Evolutionary conservation across 495 filamentous ascomycete species (phyloP).

Genomic region (Penicillium steckii): DNA sequence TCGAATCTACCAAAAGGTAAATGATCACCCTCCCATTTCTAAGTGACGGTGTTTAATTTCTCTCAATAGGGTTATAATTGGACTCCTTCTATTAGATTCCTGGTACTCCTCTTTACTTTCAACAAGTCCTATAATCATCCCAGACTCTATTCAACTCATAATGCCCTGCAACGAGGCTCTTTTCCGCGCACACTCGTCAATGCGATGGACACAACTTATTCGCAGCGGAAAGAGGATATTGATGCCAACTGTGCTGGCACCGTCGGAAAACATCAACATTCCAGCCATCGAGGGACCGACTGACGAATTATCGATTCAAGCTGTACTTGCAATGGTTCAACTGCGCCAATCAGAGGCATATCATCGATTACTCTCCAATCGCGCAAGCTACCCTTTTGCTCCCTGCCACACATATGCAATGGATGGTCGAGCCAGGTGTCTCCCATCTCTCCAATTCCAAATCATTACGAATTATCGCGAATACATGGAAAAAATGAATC

Average conservation of each 20-base stretch:
- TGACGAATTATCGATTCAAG: constrained; percentile 41
- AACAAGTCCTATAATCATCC: constrained; percentile 45
- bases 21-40: neutral
- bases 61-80: constrained; percentile 40
- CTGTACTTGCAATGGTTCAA: constrained; percentile 40
- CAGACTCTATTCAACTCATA: constrained; percentile 48
- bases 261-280: constrained; percentile 37
- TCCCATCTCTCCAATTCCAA: constrained; percentile 40
- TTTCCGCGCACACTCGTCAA: constrained; percentile 43
- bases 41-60: neutral
- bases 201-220: constrained; percentile 48
- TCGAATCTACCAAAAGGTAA: constrained; percentile 51
- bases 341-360: constrained; percentile 46
- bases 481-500: constrained; percentile 40
- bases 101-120: constrained; percentile 52
- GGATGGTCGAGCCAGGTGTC: constrained; percentile 42
- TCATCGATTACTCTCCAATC: constrained; percentile 44
- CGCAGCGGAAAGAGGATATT: constrained; percentile 37
- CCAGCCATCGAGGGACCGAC: constrained; percentile 33
- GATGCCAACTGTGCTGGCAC: constrained; percentile 39
- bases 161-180: constrained; percentile 47
- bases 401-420: constrained; percentile 46
- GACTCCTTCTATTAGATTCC: constrained; percentile 48
- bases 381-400: constrained; percentile 40
- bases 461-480: constrained; percentile 39